Evolutionary conservation across 2,329 filamentous ascomycete species (phyloP).

Genomic region (Aspergillus thermomutatus): DNA sequence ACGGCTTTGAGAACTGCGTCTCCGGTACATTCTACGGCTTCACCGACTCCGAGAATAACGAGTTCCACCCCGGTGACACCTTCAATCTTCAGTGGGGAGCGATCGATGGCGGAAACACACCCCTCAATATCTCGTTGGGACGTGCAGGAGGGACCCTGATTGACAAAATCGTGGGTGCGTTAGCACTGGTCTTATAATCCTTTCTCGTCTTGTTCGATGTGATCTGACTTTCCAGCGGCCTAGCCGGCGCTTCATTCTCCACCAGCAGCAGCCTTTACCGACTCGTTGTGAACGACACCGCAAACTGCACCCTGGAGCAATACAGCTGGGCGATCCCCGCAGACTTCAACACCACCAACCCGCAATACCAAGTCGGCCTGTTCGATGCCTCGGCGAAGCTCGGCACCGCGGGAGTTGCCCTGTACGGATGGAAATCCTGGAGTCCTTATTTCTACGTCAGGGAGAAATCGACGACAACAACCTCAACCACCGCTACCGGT

Average conservation of each 20-base stretch:
- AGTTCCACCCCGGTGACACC: conserved; percentile 1
- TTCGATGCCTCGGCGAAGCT: conserved; percentile 5
- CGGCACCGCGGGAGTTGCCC: conserved; percentile 1
- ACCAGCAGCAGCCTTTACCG: conserved; percentile 1
- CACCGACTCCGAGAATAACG: not conserved
- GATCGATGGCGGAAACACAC: conserved; percentile 2
- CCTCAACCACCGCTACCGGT: not conserved
- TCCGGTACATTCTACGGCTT: conserved; percentile 4
- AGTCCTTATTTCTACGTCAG: conserved; percentile 3
- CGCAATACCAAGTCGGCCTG: conserved; percentile 6
- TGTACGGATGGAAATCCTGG: conserved; percentile 3
- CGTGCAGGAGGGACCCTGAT: conserved; percentile 1
- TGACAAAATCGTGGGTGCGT: conserved; percentile 2
- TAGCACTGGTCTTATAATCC: too few relatives aligned
- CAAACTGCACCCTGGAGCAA: conserved; percentile 14
- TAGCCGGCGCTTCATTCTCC: conserved; percentile 2
- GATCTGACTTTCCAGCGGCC: not conserved
- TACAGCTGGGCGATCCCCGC: conserved; percentile 9
- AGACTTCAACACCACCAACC: conserved; percentile 7
- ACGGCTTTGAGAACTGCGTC: conserved; percentile 3
- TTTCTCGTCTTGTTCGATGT: not conserved
- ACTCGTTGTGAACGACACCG: conserved; percentile 3
- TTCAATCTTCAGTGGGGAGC: conserved; percentile 5
- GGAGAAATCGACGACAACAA: not conserved
- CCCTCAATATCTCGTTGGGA: conserved; percentile 3